Evolutionary conservation across 73 alveolate species (phyloP).

Genomic region (Paramecium sexaurelia): DNA sequence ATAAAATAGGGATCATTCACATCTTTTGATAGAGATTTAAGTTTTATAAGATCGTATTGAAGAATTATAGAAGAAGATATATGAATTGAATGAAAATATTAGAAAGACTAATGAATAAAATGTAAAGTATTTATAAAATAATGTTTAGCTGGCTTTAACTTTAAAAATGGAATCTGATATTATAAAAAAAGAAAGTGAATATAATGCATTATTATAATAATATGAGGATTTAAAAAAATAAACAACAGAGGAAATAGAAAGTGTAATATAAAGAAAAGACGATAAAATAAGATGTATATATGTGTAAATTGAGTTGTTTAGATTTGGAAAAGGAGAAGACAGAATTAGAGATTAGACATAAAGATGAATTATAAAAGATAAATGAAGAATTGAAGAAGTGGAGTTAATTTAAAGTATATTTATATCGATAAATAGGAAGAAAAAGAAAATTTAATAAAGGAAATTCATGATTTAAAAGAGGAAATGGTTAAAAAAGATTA

Average conservation of each 20-base stretch:
- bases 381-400: not conserved
- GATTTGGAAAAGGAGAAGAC: not conserved
- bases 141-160: conserved; percentile 13
- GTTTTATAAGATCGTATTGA: conserved; percentile 38
- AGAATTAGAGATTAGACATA: not conserved
- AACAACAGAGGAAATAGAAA: conserved; percentile 52
- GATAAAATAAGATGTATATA: not conserved
- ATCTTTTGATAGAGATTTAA: conserved; percentile 15
- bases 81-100: conserved; percentile 13
- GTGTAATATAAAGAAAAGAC: conserved; percentile 18
- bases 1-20: not conserved
- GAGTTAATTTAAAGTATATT: not conserved
- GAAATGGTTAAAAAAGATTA: conserved; percentile 46
- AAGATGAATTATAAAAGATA: not conserved
- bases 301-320: not conserved
- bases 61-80: conserved; percentile 40
- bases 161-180: conserved; percentile 37
- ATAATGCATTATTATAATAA: not conserved
- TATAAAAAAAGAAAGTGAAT: not conserved
- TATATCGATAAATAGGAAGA: not conserved
- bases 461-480: conserved; percentile 37
- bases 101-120: conserved; percentile 15
- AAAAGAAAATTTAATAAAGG: conserved; percentile 34
- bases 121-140: not conserved
- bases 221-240: conserved; percentile 51